phyloP scores from a whole-genome alignment of 257 asterid species.

The Cruciata laevipes region DNA sequence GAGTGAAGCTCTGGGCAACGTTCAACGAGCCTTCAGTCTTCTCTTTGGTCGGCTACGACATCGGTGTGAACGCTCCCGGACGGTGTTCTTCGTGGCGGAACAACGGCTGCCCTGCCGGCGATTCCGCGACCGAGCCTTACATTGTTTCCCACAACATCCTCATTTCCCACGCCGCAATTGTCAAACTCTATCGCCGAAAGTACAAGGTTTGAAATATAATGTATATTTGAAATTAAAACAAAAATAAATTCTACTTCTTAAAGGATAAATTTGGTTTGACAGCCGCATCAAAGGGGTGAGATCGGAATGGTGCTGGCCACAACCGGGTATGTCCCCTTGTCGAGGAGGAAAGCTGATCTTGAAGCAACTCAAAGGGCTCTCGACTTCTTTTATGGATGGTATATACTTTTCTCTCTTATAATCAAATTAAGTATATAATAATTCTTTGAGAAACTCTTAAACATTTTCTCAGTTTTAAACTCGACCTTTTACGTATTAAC shows the following conservation, averaged over 20 bases:
- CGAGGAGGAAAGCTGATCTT: neutral
- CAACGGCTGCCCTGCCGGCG: slow-evolving; percentile 27
- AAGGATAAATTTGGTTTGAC: neutral
- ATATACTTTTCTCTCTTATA: neutral
- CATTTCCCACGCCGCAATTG: slow-evolving; percentile 36
- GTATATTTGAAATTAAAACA: no score
- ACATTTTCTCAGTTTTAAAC: no score
- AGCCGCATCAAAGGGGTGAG: neutral
- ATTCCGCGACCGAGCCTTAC: slow-evolving; percentile 49
- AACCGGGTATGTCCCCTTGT: neutral
- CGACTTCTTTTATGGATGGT: slow-evolving; percentile 3
- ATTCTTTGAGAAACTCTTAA: no score
- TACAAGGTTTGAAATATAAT: slow-evolving; percentile 24
- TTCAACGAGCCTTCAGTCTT: slow-evolving; percentile 45
- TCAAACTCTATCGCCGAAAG: slow-evolving; percentile 27
- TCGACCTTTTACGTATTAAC: no score
- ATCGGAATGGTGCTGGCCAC: neutral
- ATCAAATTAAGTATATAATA: no score
- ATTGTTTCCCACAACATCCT: slow-evolving; percentile 35
- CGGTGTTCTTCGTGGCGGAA: slow-evolving; percentile 43
- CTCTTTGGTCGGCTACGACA: slow-evolving; percentile 26
- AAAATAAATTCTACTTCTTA: no score
- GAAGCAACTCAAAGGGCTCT: neutral
- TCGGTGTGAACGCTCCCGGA: slow-evolving; percentile 37
- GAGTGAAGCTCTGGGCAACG: slow-evolving; percentile 55